These are phyloP conservation scores for Primulina eburnea DNA, from an alignment of 257 asterid genomes.

Conservation along the genomic window DNA sequence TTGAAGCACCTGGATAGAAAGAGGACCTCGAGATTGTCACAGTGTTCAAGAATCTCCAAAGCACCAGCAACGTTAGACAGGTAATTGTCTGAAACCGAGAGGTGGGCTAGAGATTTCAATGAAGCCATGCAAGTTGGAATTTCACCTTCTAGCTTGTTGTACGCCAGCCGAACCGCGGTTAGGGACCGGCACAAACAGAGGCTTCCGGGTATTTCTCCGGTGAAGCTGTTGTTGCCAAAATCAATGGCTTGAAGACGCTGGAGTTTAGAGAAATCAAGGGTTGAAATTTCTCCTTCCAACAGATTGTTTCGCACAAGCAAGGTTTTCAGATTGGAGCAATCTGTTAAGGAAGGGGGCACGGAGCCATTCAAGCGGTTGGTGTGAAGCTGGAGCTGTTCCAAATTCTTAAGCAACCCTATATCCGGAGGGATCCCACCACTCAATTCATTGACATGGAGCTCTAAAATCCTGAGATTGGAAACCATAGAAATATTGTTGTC, in stretches of 20 bases:
- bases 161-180: background rate
- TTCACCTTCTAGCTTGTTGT: background rate
- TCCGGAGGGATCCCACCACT: slow-evolving; percentile 37
- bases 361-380: slow-evolving; percentile 41
- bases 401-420: slow-evolving; percentile 36
- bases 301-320: slow-evolving; percentile 50
- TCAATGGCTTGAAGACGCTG: slow-evolving; percentile 1
- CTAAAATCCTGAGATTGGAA: slow-evolving; percentile 28
- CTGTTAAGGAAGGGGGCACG: slow-evolving; percentile 41
- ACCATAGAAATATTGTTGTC: slow-evolving; percentile 25
- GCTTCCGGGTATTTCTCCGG: background rate
- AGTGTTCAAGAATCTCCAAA: slow-evolving; percentile 5
- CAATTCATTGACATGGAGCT: slow-evolving; percentile 44
- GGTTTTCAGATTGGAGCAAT: slow-evolving; percentile 42
- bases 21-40: slow-evolving; percentile 20
- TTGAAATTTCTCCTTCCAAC: slow-evolving; percentile 39
- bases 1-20: slow-evolving; percentile 20
- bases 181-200: background rate
- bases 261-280: slow-evolving; percentile 49
- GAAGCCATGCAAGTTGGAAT: slow-evolving; percentile 17
- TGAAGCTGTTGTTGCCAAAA: background rate
- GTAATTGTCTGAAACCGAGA: slow-evolving; percentile 23
- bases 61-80: slow-evolving; percentile 20
- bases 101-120: slow-evolving; percentile 2
- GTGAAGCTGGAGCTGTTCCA: slow-evolving; percentile 50